These are phyloP conservation scores for Fusarium sp. DNA, from an alignment of 2,329 filamentous ascomycete species.

Conservation along the genomic window DNA sequence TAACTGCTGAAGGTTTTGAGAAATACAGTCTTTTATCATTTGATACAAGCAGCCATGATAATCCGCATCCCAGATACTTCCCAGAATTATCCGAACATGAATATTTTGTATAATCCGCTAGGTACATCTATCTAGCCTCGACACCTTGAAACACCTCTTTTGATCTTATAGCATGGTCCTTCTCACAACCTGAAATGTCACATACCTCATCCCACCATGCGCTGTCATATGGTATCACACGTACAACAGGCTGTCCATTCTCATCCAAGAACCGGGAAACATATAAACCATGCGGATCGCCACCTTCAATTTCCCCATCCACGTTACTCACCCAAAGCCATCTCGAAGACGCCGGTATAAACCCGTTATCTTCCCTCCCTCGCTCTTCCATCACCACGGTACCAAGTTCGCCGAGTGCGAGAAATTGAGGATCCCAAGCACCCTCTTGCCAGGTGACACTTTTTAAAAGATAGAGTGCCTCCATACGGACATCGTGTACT, in stretches of 20 bases:
- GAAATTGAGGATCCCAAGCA: not conserved
- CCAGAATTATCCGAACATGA: fast-evolving
- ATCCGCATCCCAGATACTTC: too few species aligned
- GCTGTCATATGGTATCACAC: not conserved
- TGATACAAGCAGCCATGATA: fast-evolving
- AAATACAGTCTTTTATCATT: not conserved
- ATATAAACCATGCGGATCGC: not conserved
- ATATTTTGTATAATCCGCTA: fast-evolving
- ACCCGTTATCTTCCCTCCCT: not conserved
- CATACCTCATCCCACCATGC: not conserved
- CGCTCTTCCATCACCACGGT: not conserved
- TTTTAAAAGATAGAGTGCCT: not conserved
- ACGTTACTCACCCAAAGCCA: not conserved
- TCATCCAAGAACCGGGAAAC: not conserved
- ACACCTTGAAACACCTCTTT: not conserved
- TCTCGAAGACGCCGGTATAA: not conserved
- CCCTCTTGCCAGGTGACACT: not conserved
- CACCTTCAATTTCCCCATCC: not conserved
- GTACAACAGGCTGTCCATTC: not conserved
- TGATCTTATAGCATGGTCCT: not conserved
- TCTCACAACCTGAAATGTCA: not conserved
- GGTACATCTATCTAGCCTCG: not conserved
- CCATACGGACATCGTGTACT: not conserved
- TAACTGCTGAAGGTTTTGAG: too few species aligned
- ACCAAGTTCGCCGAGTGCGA: not conserved